Percentiles rank a stretch among this genome's conserved stretches.
These are phyloP conservation scores for Papiliotrema nemorosa DNA, from an alignment of 1,284 basidiomycete genomes.

Conservation along the genomic window DNA sequence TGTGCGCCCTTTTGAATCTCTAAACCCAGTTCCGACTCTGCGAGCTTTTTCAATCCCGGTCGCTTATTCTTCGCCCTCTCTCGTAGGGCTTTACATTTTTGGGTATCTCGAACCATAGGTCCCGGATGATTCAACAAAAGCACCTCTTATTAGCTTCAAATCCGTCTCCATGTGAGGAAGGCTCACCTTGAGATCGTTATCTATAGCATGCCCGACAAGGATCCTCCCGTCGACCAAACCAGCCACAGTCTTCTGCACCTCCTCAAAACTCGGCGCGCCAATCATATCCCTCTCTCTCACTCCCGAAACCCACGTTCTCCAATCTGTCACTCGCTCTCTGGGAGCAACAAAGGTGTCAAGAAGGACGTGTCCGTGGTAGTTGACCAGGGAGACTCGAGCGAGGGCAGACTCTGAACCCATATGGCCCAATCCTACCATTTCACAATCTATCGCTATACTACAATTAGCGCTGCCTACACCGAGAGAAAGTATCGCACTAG, in stretches of 20 bases:
- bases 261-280: constrained; percentile 72
- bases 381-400: constrained; percentile 87
- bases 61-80: constrained; percentile 58
- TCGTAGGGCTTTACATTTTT: constrained; percentile 55
- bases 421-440: constrained; percentile 94
- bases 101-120: constrained; percentile 76
- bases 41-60: constrained; percentile 77
- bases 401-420: constrained; percentile 76
- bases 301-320: constrained; percentile 87
- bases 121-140: constrained; percentile 87
- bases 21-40: constrained; percentile 74
- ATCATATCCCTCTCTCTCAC: constrained; percentile 73
- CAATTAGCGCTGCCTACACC: neutral
- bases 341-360: constrained; percentile 86
- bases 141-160: constrained; percentile 54
- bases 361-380: constrained; percentile 76
- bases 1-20: constrained; percentile 86
- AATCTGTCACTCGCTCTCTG: constrained; percentile 86
- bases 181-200: constrained; percentile 81
- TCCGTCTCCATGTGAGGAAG: neutral
- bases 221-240: constrained; percentile 74
- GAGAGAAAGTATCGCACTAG: constrained; percentile 19
- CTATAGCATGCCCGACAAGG: constrained; percentile 88
- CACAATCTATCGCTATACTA: constrained; percentile 36
- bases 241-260: constrained; percentile 77